phyloP scores from a whole-genome alignment of 306 rosid species.

The Notholithocarpus densiflorus region DNA sequence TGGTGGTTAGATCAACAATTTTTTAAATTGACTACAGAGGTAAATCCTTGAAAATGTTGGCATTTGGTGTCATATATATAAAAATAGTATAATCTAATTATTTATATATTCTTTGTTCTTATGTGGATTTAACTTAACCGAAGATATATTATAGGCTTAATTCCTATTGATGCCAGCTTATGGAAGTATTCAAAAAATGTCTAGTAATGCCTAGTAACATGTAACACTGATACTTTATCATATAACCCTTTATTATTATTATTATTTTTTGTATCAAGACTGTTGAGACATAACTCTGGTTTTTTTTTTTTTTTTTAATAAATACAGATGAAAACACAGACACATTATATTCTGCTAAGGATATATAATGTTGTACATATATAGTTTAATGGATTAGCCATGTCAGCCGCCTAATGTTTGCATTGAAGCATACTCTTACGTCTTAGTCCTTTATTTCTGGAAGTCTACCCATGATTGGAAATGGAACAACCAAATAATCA shows the following conservation, averaged over 20 bases:
- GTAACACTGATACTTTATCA: background rate
- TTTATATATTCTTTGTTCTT: background rate
- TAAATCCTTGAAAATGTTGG: background rate
- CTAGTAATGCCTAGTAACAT: background rate
- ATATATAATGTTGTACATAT: background rate
- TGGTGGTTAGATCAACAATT: background rate
- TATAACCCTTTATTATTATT: background rate
- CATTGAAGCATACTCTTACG: background rate
- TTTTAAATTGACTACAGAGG: background rate
- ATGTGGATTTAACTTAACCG: background rate
- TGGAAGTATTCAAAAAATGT: background rate
- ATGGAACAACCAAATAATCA: background rate
- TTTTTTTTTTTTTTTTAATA: background rate
- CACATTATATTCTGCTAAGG: background rate
- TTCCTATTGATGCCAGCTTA: background rate
- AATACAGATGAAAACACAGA: background rate
- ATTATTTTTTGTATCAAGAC: background rate
- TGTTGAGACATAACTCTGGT: background rate
- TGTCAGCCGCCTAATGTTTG: background rate
- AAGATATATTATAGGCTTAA: background rate
- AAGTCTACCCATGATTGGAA: background rate
- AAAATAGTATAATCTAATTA: background rate
- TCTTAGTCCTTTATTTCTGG: background rate
- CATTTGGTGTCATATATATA: background rate
- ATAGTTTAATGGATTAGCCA: background rate